Evolutionary conservation across 2,329 filamentous ascomycete species (phyloP).

Genomic region (Corynespora cassiicola): DNA sequence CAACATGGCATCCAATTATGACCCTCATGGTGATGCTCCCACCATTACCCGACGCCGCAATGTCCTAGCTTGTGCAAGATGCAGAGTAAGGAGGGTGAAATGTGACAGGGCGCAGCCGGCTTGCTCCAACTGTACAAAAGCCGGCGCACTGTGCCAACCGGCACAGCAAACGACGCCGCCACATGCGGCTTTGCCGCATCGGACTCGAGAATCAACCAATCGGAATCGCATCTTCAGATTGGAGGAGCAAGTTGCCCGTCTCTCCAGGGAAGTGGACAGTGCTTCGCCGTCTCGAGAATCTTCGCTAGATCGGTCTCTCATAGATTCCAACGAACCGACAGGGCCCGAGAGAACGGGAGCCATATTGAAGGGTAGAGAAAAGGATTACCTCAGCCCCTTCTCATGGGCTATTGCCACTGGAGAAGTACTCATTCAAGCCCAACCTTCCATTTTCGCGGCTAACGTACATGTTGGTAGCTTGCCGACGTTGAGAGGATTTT

Average conservation of each 20-base stretch:
- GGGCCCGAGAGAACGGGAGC: slow-evolving; percentile 10
- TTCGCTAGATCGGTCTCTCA: slow-evolving; percentile 16
- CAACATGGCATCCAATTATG: slow-evolving; percentile 15
- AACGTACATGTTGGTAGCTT: no score
- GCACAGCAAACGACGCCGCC: slow-evolving; percentile 15
- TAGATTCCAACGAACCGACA: slow-evolving; percentile 5
- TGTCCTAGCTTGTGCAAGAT: slow-evolving; percentile 27
- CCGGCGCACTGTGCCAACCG: slow-evolving; percentile 23
- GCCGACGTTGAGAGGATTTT: no score
- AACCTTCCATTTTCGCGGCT: no score
- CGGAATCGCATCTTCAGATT: slow-evolving; percentile 17
- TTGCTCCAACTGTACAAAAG: slow-evolving; percentile 28
- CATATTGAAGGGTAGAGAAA: slow-evolving; percentile 9
- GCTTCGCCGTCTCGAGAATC: slow-evolving; percentile 23
- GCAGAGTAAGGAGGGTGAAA: slow-evolving; percentile 27
- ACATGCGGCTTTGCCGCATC: slow-evolving; percentile 8
- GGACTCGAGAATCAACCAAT: slow-evolving; percentile 19
- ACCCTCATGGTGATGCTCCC: slow-evolving; percentile 21
- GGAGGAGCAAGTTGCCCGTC: slow-evolving; percentile 23
- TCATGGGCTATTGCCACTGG: slow-evolving; percentile 26
- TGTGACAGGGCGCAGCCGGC: slow-evolving; percentile 28
- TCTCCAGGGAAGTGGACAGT: slow-evolving; percentile 23
- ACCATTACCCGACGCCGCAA: slow-evolving; percentile 27
- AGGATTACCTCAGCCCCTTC: slow-evolving; percentile 24
- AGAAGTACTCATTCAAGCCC: no score